These are phyloP conservation scores for Saccharum officinarum DNA, from an alignment of 176 grass and related monocot species.

Conservation along the genomic window DNA sequence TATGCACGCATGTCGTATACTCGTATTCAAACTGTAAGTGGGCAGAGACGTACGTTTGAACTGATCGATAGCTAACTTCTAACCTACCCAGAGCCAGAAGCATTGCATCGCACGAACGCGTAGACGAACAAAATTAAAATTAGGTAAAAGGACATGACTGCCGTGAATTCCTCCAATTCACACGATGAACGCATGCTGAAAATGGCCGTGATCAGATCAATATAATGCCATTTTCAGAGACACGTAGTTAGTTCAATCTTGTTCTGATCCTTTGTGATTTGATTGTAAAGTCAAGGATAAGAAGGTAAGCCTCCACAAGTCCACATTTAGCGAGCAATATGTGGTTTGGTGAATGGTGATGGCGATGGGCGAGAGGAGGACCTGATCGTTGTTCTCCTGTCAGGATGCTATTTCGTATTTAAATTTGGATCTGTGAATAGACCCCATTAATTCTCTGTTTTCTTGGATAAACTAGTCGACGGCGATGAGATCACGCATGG, in stretches of 20 bases:
- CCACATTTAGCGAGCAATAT: background rate
- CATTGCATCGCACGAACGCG: background rate
- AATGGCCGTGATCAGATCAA: background rate
- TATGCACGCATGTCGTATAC: background rate
- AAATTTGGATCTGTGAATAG: no score
- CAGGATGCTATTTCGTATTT: no score
- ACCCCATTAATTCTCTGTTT: no score
- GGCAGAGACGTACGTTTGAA: background rate
- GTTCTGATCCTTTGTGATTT: background rate
- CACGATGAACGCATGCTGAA: background rate
- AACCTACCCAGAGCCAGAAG: background rate
- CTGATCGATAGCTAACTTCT: background rate
- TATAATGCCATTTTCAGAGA: background rate
- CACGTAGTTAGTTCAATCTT: background rate
- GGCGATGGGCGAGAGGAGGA: background rate
- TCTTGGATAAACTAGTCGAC: no score
- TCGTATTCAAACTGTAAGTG: background rate
- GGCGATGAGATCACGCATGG: no score
- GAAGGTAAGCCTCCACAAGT: slow-evolving; percentile 4
- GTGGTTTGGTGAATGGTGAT: background rate
- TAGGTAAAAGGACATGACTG: background rate
- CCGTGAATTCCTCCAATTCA: background rate
- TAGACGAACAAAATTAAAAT: background rate
- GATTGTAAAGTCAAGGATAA: slow-evolving; percentile 7
- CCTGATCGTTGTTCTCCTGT: background rate